Percentiles rank a stretch among this genome's conserved stretches.
Evolutionary conservation across 495 filamentous ascomycete species (phyloP).

Genomic region (Penicillium soppii): DNA sequence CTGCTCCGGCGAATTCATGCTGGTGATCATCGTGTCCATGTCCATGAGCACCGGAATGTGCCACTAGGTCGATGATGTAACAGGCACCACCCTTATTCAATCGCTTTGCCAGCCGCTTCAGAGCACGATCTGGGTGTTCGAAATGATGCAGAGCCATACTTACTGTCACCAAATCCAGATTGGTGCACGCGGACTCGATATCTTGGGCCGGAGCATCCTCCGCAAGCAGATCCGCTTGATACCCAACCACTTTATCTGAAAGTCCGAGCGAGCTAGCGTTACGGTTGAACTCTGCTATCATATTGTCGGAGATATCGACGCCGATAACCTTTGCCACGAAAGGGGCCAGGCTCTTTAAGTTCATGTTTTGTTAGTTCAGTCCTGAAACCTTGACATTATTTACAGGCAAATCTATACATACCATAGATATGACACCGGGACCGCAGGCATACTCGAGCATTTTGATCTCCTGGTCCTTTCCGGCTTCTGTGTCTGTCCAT

Average conservation of each 20-base stretch:
- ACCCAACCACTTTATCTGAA: slow-evolving; percentile 52
- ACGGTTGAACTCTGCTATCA: slow-evolving; percentile 60
- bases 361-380: not conserved
- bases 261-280: slow-evolving; percentile 39
- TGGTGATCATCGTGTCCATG: slow-evolving; percentile 18
- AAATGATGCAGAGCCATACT: slow-evolving; percentile 76
- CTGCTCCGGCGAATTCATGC: slow-evolving; percentile 29
- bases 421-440: slow-evolving; percentile 60
- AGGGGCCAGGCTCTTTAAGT: slow-evolving; percentile 52
- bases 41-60: slow-evolving; percentile 24
- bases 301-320: slow-evolving; percentile 66
- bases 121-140: slow-evolving; percentile 54
- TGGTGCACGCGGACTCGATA: slow-evolving; percentile 42
- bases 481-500: slow-evolving; percentile 45
- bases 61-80: slow-evolving; percentile 65
- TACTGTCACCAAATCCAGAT: slow-evolving; percentile 65
- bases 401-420: slow-evolving; percentile 20
- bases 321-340: slow-evolving; percentile 61
- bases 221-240: slow-evolving; percentile 57
- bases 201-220: slow-evolving; percentile 13
- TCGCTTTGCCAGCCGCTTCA: slow-evolving; percentile 55
- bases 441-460: slow-evolving; percentile 79
- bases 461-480: slow-evolving; percentile 47
- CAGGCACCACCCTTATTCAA: slow-evolving; percentile 62
- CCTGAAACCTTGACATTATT: not conserved